phyloP scores from a whole-genome alignment of 2,329 filamentous ascomycete genomes.

The Grosmannia huntii region DNA sequence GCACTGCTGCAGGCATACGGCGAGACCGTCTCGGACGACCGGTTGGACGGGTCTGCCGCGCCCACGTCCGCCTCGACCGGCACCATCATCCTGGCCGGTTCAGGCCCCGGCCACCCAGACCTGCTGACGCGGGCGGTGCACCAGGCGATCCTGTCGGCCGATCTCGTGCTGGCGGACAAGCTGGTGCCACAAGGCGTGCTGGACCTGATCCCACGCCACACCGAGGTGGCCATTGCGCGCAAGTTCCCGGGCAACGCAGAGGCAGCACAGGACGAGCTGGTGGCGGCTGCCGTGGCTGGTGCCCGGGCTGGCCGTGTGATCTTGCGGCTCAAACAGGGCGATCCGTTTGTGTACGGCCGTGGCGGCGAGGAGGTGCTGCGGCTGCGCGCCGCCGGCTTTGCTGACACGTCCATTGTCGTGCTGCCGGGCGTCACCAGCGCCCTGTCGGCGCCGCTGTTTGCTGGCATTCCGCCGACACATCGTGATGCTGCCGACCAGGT shows the following conservation, averaged over 20 bases:
- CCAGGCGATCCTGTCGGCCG: slow-evolving; percentile 61
- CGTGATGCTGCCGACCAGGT: slow-evolving; percentile 84
- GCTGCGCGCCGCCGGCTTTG: slow-evolving; percentile 61
- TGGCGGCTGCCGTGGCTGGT: slow-evolving; percentile 62
- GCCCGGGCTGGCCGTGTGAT: slow-evolving; percentile 59
- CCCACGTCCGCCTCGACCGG: slow-evolving; percentile 5
- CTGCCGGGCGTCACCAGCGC: slow-evolving; percentile 86
- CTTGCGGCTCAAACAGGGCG: slow-evolving; percentile 85
- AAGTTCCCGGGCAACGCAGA: slow-evolving; percentile 98
- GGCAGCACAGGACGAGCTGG: slow-evolving; percentile 78
- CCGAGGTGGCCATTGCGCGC: slow-evolving; percentile 79
- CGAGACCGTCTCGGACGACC: slow-evolving; percentile 16
- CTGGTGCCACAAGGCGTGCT: slow-evolving; percentile 75
- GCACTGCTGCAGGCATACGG: slow-evolving; percentile 60
- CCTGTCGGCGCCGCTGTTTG: slow-evolving; percentile 76
- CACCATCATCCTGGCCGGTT: slow-evolving; percentile 77
- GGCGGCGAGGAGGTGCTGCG: slow-evolving; percentile 87
- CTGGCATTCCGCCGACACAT: slow-evolving; percentile 77
- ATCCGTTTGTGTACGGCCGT: slow-evolving; percentile 91
- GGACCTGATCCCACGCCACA: slow-evolving; percentile 79
- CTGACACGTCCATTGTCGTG: slow-evolving; percentile 47
- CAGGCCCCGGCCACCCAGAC: slow-evolving; percentile 84
- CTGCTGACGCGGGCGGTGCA: slow-evolving; percentile 74
- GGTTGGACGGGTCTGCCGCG: slow-evolving; percentile 2
- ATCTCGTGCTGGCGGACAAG: slow-evolving; percentile 76